Conservation (phyloP, 345 rosid species). For the Durio zibethinus region DNA sequence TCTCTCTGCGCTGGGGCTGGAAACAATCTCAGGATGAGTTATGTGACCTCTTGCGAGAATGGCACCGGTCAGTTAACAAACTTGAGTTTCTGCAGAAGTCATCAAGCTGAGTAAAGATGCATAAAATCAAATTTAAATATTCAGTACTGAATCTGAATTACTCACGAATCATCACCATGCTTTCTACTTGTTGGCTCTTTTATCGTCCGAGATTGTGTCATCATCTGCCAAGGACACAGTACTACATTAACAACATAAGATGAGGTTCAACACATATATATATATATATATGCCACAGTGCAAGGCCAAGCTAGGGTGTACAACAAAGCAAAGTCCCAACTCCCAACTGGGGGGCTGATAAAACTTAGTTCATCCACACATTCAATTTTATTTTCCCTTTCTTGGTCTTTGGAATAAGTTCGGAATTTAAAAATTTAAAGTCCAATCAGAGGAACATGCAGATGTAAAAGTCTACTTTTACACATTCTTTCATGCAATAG, state of each 20-base stretch:
- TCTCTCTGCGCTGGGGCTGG: background rate
- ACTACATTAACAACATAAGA: background rate
- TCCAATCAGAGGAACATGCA: background rate
- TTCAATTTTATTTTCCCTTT: background rate
- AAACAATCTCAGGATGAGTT: conserved; percentile 23
- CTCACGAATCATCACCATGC: conserved; percentile 56
- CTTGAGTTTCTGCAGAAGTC: conserved; percentile 37
- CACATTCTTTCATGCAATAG: background rate
- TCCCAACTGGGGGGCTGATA: background rate
- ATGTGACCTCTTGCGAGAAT: conserved; percentile 39
- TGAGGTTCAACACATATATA: background rate
- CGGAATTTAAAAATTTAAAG: background rate
- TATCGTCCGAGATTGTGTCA: conserved; percentile 35
- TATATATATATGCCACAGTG: background rate
- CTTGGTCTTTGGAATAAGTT: background rate
- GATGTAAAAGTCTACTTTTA: background rate
- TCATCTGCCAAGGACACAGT: conserved; percentile 37
- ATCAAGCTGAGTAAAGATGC: background rate
- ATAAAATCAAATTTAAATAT: background rate
- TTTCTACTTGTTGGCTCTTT: conserved; percentile 53
- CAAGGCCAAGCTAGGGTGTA: background rate
- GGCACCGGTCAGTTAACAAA: conserved; percentile 20
- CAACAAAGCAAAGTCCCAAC: background rate
- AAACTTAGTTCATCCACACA: background rate
- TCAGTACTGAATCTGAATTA: background rate